phyloP scores from a whole-genome alignment of 177 flowering plant genomes.

The Vitis hybrid region DNA sequence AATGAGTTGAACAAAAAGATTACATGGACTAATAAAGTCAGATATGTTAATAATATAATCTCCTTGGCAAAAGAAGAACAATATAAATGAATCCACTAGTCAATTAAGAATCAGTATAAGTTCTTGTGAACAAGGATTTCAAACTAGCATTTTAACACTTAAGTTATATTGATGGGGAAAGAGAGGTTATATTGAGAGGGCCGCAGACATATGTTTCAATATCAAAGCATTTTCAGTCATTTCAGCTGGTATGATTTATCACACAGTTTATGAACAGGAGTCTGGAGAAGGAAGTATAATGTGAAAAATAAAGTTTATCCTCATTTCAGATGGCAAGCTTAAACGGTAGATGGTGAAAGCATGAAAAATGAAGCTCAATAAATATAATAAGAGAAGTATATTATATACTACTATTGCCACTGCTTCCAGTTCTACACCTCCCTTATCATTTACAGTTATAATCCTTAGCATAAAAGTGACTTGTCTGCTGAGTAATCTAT shows the following conservation, averaged over 20 bases:
- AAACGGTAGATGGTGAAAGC: too few relatives aligned
- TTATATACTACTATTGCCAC: background rate
- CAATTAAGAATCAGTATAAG: background rate
- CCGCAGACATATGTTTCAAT: background rate
- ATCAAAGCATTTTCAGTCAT: background rate
- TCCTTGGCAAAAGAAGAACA: too few relatives aligned
- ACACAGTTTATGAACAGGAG: background rate
- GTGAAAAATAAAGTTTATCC: background rate
- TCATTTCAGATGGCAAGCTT: too few relatives aligned
- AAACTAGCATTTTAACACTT: too few relatives aligned
- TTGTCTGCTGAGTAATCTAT: too few relatives aligned
- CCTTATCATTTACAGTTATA: background rate
- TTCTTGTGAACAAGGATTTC: too few relatives aligned
- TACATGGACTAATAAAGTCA: background rate
- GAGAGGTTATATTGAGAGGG: too few relatives aligned
- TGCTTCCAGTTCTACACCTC: too few relatives aligned
- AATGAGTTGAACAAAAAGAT: background rate
- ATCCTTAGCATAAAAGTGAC: background rate
- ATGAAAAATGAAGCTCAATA: too few relatives aligned
- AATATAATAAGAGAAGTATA: too few relatives aligned
- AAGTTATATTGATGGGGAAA: too few relatives aligned
- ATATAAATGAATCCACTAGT: background rate
- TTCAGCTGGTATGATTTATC: background rate
- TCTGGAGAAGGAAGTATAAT: background rate
- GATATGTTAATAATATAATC: background rate